Conservation (phyloP, 345 rosid species). For the Ceriops decandra region DNA sequence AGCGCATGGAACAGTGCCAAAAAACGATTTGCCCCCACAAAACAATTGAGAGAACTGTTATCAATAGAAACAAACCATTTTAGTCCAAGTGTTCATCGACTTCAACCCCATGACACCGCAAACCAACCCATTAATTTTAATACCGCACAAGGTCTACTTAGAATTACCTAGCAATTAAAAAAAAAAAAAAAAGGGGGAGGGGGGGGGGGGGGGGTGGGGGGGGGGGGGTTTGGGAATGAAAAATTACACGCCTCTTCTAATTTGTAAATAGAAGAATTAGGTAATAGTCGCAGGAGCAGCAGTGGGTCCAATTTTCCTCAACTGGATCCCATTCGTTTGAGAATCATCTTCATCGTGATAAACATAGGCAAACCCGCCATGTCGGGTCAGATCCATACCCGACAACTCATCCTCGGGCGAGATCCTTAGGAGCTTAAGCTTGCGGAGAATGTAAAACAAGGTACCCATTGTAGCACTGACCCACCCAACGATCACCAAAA, state of each 20-base stretch:
- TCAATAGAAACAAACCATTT: neutral
- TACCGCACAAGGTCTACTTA: neutral
- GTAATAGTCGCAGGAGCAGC: conserved; percentile 11
- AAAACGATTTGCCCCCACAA: too few relatives aligned
- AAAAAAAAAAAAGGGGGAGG: too few relatives aligned
- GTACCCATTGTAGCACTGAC: conserved; percentile 88
- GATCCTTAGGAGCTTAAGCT: conserved; percentile 58
- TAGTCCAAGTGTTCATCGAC: conserved; percentile 20
- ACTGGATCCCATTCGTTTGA: conserved; percentile 25
- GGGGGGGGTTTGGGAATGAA: neutral
- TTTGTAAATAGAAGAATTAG: conserved; percentile 20
- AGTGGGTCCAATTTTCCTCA: conserved; percentile 38
- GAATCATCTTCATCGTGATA: conserved; percentile 48
- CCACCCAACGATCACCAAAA: conserved; percentile 68
- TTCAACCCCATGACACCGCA: neutral
- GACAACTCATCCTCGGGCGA: conserved; percentile 71
- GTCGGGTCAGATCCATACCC: conserved; percentile 84
- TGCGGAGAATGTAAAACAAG: conserved; percentile 52
- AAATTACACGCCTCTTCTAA: neutral
- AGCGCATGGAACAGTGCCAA: too few relatives aligned
- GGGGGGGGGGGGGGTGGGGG: too few relatives aligned
- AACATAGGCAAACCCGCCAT: conserved; percentile 83
- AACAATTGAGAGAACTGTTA: neutral
- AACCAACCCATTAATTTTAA: neutral
- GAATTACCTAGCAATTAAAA: neutral